Evolutionary conservation across 345 rosid species (phyloP), one percentile per base, ranked within the genome.

Genomic region (Moringa oleifera): DNA sequence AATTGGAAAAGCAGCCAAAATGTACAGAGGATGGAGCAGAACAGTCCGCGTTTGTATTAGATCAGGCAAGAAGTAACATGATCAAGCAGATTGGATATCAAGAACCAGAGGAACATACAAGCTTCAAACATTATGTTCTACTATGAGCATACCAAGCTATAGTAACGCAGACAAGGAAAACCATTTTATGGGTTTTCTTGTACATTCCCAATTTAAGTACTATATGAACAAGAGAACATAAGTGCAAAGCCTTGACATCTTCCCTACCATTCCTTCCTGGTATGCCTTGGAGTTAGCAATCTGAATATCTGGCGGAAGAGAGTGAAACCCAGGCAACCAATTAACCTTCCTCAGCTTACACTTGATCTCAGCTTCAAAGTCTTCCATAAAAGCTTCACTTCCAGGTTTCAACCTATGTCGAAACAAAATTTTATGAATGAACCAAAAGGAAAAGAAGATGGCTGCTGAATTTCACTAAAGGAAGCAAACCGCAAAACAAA

Each of bases 311-410:
- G 89, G 87, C 10, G 88, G 87, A 45, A 94, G 85, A 20, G 89
- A 82, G 78, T 82, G 90, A 66, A 94, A 94, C 1, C 91, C 86
- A 36, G 79, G 75, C 52, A 88, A 64, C 99, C 99, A 90, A 51
- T 53, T 69, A 57, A 94, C 84, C 70, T 47, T 78, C 71, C 82
- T 75, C 18, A 89, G 85, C 70, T 83, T 79, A 75, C 90, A 94
- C 50, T 76, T 76, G 11, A 90, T 63, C 51, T 88, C 87, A 55
- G 73, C 78, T 79, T 88, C 89, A 61, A 94, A 77, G 65, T 82
- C 87, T 66, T 73, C 60, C 12, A 77, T 13, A 56, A 50, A 37
- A 71, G 55, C 83, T 59, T 86, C 97, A 70, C 55, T 58, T 13
- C 85, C 90, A 49, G 90, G 89, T 75, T 90, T 90, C 75, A 90